Conservation (phyloP, 2,329 filamentous ascomycete species). For the Didymella keratinophila region DNA sequence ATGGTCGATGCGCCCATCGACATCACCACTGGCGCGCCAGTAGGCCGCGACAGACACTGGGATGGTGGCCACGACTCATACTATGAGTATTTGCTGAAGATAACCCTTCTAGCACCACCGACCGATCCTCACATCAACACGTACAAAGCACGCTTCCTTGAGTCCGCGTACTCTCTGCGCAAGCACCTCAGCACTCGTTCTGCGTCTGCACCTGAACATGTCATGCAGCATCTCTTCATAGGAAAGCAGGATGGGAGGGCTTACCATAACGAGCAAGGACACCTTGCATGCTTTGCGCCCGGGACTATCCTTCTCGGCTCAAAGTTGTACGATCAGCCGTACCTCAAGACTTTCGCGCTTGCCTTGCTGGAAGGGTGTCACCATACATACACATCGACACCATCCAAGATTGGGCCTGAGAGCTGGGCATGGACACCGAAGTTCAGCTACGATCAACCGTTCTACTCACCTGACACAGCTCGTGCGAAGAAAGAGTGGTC, state of each 20-base stretch:
- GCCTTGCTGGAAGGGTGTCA: conserved; percentile 53
- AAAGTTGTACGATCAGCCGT: conserved; percentile 40
- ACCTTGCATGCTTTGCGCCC: conserved; percentile 53
- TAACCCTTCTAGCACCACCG: conserved; percentile 48
- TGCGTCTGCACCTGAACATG: conserved; percentile 41
- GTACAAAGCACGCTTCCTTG: conserved; percentile 47
- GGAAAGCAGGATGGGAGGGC: conserved; percentile 43
- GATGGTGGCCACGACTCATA: conserved; percentile 56
- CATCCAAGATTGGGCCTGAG: conserved; percentile 51
- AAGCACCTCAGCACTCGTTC: conserved; percentile 49
- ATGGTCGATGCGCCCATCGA: conserved; percentile 55
- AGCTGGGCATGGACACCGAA: conserved; percentile 51
- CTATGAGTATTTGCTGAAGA: conserved; percentile 54
- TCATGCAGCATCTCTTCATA: conserved; percentile 53
- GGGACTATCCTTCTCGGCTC: conserved; percentile 52
- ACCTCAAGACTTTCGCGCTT: conserved; percentile 48
- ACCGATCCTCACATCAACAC: conserved; percentile 44
- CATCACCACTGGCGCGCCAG: conserved; percentile 53
- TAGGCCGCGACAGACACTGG: conserved; percentile 52
- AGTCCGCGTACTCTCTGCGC: conserved; percentile 49
- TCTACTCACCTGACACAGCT: conserved; percentile 38
- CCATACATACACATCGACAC: conserved; percentile 49
- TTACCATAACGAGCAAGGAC: conserved; percentile 51
- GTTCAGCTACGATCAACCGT: conserved; percentile 43
- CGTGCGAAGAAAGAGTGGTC: conserved; percentile 42